Percentiles rank a stretch among this genome's conserved stretches.
Evolutionary conservation across 768 basidiomycete genomes (phyloP).

Genomic region (Collybia nuda): DNA sequence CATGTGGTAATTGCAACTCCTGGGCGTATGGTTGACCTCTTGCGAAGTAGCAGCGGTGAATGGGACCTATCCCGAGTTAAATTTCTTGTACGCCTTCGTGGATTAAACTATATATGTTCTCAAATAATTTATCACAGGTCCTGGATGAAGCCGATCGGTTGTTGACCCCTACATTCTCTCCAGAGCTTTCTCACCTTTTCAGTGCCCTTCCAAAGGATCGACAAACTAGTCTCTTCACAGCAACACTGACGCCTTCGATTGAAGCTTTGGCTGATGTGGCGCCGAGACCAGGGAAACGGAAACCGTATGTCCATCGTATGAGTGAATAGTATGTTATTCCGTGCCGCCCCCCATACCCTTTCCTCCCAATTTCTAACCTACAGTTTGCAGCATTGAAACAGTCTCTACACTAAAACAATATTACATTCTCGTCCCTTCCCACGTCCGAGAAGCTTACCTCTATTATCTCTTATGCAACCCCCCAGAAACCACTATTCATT

Average conservation of each 20-base stretch:
- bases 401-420: conserved; percentile 85
- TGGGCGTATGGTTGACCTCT: conserved; percentile 89
- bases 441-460: conserved; percentile 91
- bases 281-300: conserved; percentile 80
- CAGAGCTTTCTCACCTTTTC: conserved; percentile 82
- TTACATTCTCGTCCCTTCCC: conserved; percentile 91
- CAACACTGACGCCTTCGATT: conserved; percentile 87
- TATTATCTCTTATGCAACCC: conserved; percentile 89
- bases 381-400: conserved; percentile 70
- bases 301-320: conserved; percentile 85
- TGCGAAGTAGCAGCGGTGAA: conserved; percentile 74
- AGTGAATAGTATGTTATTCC: conserved; percentile 56
- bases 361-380: no score
- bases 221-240: conserved; percentile 98
- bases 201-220: conserved; percentile 73
- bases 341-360: no score
- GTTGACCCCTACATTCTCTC: conserved; percentile 84
- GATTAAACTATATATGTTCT: background rate
- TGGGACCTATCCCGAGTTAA: conserved; percentile 86
- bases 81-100: conserved; percentile 62
- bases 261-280: conserved; percentile 71
- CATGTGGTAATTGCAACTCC: conserved; percentile 97
- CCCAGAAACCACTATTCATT: conserved; percentile 70
- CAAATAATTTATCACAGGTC: conserved; percentile 48
- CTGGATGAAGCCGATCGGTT: conserved; percentile 97